These are phyloP conservation scores for Deinandra increscens DNA, from an alignment of 129 eudicot species.

Conservation along the genomic window DNA sequence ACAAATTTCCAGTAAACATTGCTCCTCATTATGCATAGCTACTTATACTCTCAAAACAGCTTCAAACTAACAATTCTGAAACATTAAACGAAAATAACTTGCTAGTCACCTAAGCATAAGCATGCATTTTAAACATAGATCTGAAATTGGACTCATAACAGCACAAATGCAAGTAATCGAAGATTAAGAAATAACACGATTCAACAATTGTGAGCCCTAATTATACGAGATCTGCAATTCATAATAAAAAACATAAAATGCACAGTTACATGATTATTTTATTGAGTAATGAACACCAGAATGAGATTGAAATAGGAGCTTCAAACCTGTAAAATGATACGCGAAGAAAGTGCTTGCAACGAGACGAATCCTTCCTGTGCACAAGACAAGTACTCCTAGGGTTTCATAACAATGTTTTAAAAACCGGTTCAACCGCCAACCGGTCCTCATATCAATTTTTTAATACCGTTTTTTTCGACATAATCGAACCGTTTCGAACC, in stretches of 20 bases:
- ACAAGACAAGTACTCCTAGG: neutral
- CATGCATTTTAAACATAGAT: neutral
- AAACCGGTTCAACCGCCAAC: no score
- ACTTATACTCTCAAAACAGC: no score
- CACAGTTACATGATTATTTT: neutral
- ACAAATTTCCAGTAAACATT: no score
- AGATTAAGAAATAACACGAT: neutral
- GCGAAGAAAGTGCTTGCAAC: slow-evolving; percentile 10
- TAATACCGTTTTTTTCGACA: no score
- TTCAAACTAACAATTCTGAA: neutral
- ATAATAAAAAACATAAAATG: no score
- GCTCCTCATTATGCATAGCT: no score
- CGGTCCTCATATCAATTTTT: no score
- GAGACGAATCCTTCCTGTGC: slow-evolving; percentile 17
- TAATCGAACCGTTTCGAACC: no score
- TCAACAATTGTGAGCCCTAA: neutral
- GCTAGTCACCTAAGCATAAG: no score
- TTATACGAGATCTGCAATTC: neutral
- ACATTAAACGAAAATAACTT: neutral
- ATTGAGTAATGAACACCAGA: neutral
- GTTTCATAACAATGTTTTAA: no score
- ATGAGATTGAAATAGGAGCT: neutral
- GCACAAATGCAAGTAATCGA: neutral
- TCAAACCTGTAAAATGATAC: slow-evolving; percentile 19
- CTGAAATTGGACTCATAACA: neutral